Evolutionary conservation across 352 stramenopile species (phyloP).

Genomic region (Phytophthora boehmeriae): DNA sequence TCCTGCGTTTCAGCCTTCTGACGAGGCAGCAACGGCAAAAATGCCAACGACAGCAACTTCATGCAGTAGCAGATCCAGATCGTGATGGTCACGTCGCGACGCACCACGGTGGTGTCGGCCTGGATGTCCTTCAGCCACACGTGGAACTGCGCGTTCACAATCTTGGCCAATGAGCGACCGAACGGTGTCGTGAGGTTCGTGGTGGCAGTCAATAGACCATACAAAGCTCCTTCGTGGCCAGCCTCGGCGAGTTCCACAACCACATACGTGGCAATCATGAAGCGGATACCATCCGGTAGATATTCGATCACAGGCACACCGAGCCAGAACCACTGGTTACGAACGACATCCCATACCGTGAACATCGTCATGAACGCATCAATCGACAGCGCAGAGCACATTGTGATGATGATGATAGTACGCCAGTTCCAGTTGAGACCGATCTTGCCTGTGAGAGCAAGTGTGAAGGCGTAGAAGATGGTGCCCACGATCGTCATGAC

Average conservation of each 20-base stretch:
- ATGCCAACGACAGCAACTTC: constrained; percentile 58
- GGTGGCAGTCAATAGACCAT: constrained; percentile 59
- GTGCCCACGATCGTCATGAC: constrained; percentile 56
- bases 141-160: constrained; percentile 58
- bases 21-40: constrained; percentile 52
- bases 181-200: constrained; percentile 58
- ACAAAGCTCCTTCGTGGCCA: constrained; percentile 60
- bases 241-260: constrained; percentile 61
- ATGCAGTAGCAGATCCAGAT: constrained; percentile 62
- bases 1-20: constrained; percentile 59
- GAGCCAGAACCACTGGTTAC: constrained; percentile 72
- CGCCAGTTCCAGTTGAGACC: constrained; percentile 71
- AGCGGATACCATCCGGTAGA: constrained; percentile 53
- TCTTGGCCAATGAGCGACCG: constrained; percentile 48
- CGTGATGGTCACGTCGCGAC: constrained; percentile 64
- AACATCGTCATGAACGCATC: constrained; percentile 62
- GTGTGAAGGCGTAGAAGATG: constrained; percentile 42
- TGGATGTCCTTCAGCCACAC: constrained; percentile 57
- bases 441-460: constrained; percentile 48
- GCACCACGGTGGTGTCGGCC: constrained; percentile 44
- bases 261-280: constrained; percentile 67
- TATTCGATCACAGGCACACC: constrained; percentile 57
- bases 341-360: constrained; percentile 56
- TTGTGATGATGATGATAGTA: constrained; percentile 44
- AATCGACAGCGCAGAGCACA: constrained; percentile 39